These are phyloP conservation scores for Quercus engelmannii DNA, from an alignment of 306 rosid genomes.

Conservation along the genomic window DNA sequence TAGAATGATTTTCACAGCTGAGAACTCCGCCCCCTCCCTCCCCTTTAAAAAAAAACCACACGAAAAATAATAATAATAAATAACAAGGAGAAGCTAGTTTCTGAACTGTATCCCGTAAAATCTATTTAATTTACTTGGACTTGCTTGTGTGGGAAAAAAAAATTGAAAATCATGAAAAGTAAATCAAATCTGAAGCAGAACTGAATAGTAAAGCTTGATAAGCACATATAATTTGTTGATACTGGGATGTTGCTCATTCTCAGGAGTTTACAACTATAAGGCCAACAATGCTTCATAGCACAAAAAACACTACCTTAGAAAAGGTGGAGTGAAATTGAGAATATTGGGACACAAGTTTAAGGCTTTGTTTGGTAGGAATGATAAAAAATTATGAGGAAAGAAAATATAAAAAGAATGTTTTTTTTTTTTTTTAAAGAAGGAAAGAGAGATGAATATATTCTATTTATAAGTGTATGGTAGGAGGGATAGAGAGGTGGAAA, in stretches of 20 bases:
- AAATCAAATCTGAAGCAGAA: background rate
- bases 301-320: background rate
- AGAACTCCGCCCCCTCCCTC: background rate
- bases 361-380: too few relatives aligned
- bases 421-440: too few relatives aligned
- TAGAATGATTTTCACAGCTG: conserved; percentile 1
- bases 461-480: too few relatives aligned
- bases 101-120: background rate
- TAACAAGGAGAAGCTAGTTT: background rate
- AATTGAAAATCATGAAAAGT: background rate
- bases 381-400: too few relatives aligned
- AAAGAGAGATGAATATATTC: too few relatives aligned
- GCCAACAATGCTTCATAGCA: background rate
- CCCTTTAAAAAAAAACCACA: background rate
- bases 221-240: background rate
- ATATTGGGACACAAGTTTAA: too few relatives aligned
- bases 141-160: background rate
- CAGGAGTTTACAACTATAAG: background rate
- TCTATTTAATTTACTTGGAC: background rate
- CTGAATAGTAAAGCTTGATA: too few relatives aligned
- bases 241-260: background rate
- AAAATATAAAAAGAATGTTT: too few relatives aligned
- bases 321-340: background rate
- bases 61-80: too few relatives aligned
- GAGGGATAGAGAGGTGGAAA: too few relatives aligned